These are phyloP conservation scores for Rhododendron kiyosumense DNA, from an alignment of 148 eudicot species.

Conservation along the genomic window DNA sequence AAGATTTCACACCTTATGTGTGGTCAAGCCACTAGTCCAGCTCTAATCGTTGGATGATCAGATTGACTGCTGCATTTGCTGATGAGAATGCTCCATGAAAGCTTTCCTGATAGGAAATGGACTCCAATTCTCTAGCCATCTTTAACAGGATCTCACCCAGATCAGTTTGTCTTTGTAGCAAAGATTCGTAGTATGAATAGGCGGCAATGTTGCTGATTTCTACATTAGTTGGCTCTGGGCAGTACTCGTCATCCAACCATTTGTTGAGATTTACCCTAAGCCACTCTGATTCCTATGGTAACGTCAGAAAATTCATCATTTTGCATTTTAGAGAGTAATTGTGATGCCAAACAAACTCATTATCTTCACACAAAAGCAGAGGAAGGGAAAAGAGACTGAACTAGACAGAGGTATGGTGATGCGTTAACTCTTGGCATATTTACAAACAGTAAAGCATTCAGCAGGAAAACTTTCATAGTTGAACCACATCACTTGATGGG, in stretches of 20 bases:
- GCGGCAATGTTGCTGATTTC: constrained; percentile 85
- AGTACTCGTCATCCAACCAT: constrained; percentile 96
- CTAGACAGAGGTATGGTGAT: neutral
- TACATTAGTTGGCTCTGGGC: constrained; percentile 83
- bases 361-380: constrained; percentile 1
- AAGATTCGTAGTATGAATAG: constrained; percentile 55
- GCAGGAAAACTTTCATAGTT: neutral
- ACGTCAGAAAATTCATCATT: neutral
- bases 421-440: neutral
- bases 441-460: neutral
- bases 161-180: constrained; percentile 57
- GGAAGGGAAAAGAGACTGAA: neutral
- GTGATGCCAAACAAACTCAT: neutral
- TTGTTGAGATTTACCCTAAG: constrained; percentile 69
- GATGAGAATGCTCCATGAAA: constrained; percentile 97
- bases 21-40: constrained; percentile 26
- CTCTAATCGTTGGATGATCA: constrained; percentile 61
- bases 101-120: constrained; percentile 85
- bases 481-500: neutral
- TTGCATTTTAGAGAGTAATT: neutral
- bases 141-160: constrained; percentile 72
- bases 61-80: constrained; percentile 83
- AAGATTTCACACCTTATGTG: constrained; percentile 15
- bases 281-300: constrained; percentile 83
- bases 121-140: constrained; percentile 62